These are phyloP conservation scores for Xylariaceae sp. DNA, from an alignment of 2,329 filamentous ascomycete genomes.

Conservation along the genomic window DNA sequence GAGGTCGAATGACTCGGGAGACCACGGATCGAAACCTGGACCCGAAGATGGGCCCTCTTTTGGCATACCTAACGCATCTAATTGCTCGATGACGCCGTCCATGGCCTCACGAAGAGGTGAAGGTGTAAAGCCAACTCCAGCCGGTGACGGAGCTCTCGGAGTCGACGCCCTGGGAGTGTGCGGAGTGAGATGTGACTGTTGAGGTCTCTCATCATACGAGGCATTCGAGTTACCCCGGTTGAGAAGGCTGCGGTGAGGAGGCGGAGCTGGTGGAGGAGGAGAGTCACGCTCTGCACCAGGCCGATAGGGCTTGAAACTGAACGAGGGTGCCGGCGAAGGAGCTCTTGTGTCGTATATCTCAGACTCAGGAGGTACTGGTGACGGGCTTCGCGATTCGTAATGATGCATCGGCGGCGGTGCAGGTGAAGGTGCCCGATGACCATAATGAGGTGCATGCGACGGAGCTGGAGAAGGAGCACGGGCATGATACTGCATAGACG, in stretches of 20 bases:
- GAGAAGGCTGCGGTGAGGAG: conserved; percentile 68
- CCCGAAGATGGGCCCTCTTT: conserved; percentile 53
- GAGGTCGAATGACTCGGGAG: conserved; percentile 77
- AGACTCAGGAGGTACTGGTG: conserved; percentile 33
- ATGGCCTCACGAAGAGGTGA: conserved; percentile 92
- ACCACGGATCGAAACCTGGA: conserved; percentile 72
- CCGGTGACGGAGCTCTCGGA: conserved; percentile 65
- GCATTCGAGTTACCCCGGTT: conserved; percentile 26
- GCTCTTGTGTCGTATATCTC: conserved; percentile 31
- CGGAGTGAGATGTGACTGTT: conserved; percentile 33
- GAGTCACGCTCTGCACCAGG: conserved; percentile 42
- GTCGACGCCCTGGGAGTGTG: conserved; percentile 58
- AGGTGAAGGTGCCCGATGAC: conserved; percentile 36
- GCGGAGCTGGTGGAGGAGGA: conserved; percentile 77
- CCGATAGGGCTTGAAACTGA: conserved; percentile 34
- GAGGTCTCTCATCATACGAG: conserved; percentile 38
- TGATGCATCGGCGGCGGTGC: conserved; percentile 22
- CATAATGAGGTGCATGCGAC: conserved; percentile 27
- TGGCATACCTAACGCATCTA: conserved; percentile 76
- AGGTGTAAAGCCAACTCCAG: conserved; percentile 68
- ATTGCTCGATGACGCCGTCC: conserved; percentile 95
- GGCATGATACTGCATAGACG: conserved; percentile 21
- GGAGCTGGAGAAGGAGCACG: conserved; percentile 35
- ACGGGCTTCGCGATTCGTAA: conserved; percentile 32
- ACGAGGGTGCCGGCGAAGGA: conserved; percentile 38